A percentile compares a stretch with the other conserved stretches of the same genome.
Conservation (phyloP, 78 protist genomes). For the Cyanophora paradoxa region DNA sequence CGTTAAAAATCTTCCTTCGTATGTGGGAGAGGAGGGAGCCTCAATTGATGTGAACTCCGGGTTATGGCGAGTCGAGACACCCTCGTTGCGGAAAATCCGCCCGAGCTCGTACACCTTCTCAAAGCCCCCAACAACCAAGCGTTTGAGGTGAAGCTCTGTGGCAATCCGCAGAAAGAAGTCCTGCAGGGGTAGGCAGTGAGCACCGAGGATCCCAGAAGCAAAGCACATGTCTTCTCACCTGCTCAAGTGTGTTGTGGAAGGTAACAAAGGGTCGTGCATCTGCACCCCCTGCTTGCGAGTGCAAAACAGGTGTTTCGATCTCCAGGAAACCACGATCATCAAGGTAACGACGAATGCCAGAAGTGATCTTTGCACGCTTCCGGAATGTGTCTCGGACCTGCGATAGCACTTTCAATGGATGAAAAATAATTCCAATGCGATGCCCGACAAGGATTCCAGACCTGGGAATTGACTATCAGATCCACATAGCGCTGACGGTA, state of each 20-base stretch:
- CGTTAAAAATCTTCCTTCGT: neutral
- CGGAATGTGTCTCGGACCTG: slow-evolving; percentile 38
- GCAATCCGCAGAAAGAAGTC: neutral
- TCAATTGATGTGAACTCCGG: slow-evolving; percentile 68
- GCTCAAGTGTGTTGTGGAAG: slow-evolving; percentile 41
- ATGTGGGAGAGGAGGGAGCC: no score
- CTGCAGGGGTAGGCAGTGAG: neutral
- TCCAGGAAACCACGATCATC: slow-evolving; percentile 39
- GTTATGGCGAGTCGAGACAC: slow-evolving; percentile 48
- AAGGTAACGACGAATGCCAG: slow-evolving; percentile 11
- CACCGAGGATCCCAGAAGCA: neutral
- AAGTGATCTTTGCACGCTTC: slow-evolving; percentile 13
- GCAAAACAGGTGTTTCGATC: slow-evolving; percentile 41
- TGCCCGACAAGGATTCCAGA: no score
- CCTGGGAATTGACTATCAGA: slow-evolving; percentile 43
- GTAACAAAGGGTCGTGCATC: slow-evolving; percentile 41
- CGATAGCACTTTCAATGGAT: no score
- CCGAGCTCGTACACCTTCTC: slow-evolving; percentile 60
- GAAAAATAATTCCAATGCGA: no score
- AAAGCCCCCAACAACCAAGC: slow-evolving; percentile 53
- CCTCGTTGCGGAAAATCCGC: slow-evolving; percentile 47
- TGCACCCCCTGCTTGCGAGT: neutral
- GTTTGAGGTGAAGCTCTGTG: slow-evolving; percentile 51
- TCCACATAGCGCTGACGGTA: slow-evolving; percentile 51
- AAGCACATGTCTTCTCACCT: no score